Base-by-base conservation (phyloP, 257 asterid species). In the Eucommia ulmoides region DNA sequence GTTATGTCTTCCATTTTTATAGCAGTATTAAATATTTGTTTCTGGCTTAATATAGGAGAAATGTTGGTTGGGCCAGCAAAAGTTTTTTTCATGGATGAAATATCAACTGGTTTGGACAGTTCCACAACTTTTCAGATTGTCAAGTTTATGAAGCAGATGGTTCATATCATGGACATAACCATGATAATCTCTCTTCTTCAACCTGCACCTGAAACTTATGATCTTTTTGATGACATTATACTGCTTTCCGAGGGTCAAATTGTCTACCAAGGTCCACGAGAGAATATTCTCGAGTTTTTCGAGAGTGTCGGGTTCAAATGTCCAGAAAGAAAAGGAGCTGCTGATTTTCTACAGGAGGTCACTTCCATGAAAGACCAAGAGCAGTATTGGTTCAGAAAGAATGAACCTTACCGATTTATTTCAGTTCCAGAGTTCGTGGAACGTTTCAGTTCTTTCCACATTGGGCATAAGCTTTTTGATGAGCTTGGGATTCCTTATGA, bases 41-140 rank as follows among this genome's bases (percentile, higher is more conserved):
- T 8, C 25, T 10, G 16, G 14, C n/a, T 22, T 3, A 16, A 16
- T 42, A 21, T 42, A 42, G 48, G 48, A 42, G 48, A 42, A 18
- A 42, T 42, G 48, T 1, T 42, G 48, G 48, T 42, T 42, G 48
- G 48, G 20, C 48, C 48, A 42, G 48, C 48, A 15, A 42, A 42
- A 42, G 48, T 42, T 7, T 42, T 42, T 42, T 42, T 4, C 48
- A 42, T 42, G 48, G 48, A 42, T 42, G 48, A 42, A 15, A 42
- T 42, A 7, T 42, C 48, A 42, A 42, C 48, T 7, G 48, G 48
- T 18, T 10, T 42, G 48, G 48, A 42, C 15, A 42, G 48, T 42
- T 42, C 48, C 2, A 42, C 48, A 3, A 42, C 48, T 15, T n/a
- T 6, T 16, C 48, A 42, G 6, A 42, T 42, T 42, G 48, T 42